Evolutionary conservation across 352 stramenopile species (phyloP).

Genomic region (Globisporangium camurandrum): DNA sequence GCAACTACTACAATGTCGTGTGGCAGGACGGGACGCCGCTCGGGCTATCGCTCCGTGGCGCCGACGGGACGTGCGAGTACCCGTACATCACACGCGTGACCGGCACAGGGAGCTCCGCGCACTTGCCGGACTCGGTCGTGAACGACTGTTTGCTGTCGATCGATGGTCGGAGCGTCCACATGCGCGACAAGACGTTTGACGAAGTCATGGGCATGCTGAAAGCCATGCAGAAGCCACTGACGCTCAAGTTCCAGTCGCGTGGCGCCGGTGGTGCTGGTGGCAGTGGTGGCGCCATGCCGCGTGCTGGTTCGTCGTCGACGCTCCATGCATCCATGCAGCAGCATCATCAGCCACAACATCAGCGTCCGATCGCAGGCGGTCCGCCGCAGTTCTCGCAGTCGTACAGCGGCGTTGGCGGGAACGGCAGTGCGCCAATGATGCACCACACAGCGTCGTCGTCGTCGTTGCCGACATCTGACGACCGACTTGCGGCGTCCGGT

Average conservation of each 20-base stretch:
- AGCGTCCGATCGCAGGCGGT: conserved; percentile 3
- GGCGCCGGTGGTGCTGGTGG: no score
- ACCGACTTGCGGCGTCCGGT: no score
- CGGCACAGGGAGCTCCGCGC: conserved; percentile 68
- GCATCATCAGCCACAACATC: conserved; percentile 27
- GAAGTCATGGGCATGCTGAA: conserved; percentile 86
- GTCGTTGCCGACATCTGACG: conserved; percentile 11
- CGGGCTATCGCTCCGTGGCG: conserved; percentile 66
- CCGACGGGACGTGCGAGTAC: conserved; percentile 68
- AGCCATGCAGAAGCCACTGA: conserved; percentile 81
- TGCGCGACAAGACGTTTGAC: conserved; percentile 78
- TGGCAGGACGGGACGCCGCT: conserved; percentile 74
- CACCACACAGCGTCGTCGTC: conserved; percentile 14
- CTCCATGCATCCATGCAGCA: conserved; percentile 13
- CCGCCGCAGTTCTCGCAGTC: conserved; percentile 21
- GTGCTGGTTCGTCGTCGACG: conserved; percentile 13
- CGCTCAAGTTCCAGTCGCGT: conserved; percentile 73
- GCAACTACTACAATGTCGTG: conserved; percentile 75
- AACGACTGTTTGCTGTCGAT: conserved; percentile 76
- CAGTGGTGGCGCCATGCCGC: conserved; percentile 5
- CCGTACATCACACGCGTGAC: conserved; percentile 85
- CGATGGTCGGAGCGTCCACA: conserved; percentile 71
- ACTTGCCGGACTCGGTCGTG: conserved; percentile 66
- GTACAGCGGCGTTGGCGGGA: no score
- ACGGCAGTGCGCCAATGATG: conserved; percentile 4